Conservation (phyloP, 2,329 filamentous ascomycete species). For the Berkeleyomyces basicola region DNA sequence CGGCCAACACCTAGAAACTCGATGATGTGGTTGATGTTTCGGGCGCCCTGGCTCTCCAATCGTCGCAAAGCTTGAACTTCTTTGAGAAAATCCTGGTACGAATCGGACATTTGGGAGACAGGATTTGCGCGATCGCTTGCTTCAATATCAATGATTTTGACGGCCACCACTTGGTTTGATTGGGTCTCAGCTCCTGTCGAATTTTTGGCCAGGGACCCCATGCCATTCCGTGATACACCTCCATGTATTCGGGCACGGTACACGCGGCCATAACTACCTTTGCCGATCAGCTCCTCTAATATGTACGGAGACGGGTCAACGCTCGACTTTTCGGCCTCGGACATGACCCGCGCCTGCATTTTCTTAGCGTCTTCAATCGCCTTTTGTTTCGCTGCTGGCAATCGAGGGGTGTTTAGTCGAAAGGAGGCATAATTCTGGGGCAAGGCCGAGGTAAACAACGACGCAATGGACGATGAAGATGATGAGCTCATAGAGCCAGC, state of each 20-base stretch:
- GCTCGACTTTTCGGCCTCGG: conserved; percentile 41
- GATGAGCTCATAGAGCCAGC: neutral
- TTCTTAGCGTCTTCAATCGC: conserved; percentile 53
- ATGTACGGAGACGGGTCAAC: conserved; percentile 47
- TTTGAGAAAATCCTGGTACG: conserved; percentile 52
- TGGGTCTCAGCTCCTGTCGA: conserved; percentile 10
- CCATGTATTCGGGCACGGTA: conserved; percentile 40
- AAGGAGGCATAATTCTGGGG: neutral
- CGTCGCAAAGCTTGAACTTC: conserved; percentile 54
- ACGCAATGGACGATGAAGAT: neutral
- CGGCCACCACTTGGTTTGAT: conserved; percentile 42
- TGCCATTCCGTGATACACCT: conserved; percentile 15
- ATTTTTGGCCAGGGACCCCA: neutral
- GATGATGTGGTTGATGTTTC: conserved; percentile 68
- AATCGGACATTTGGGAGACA: conserved; percentile 47
- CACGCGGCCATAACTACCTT: conserved; percentile 57
- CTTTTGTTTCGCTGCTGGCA: conserved; percentile 36
- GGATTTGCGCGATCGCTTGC: conserved; percentile 44
- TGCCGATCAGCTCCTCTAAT: conserved; percentile 58
- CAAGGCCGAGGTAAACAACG: neutral
- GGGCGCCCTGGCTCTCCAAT: conserved; percentile 55
- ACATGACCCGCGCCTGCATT: conserved; percentile 48
- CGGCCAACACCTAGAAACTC: conserved; percentile 63
- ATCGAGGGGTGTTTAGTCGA: conserved; percentile 19
- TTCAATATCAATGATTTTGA: conserved; percentile 77